Percentiles rank a stretch among this genome's conserved stretches.
These are phyloP conservation scores for Penicillium riverlandense DNA, from an alignment of 495 filamentous ascomycete species.

Conservation along the genomic window DNA sequence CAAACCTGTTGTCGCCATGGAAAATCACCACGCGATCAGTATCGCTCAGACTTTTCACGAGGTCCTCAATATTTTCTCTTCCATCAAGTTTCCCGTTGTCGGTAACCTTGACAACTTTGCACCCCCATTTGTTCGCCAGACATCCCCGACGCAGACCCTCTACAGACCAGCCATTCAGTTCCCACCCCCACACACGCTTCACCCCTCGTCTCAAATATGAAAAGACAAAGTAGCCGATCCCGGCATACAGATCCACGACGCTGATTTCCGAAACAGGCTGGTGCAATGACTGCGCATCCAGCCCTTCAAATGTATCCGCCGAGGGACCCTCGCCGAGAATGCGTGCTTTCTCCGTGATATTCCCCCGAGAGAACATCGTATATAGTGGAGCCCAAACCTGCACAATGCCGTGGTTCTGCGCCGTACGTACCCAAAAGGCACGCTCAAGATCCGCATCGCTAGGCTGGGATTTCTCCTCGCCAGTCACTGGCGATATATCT, in stretches of 20 bases:
- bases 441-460: conserved; percentile 41
- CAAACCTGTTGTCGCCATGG: conserved; percentile 58
- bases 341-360: conserved; percentile 80
- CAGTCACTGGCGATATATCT: neutral
- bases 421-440: conserved; percentile 67
- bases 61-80: conserved; percentile 11
- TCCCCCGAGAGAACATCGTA: conserved; percentile 90
- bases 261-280: conserved; percentile 26
- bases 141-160: conserved; percentile 74
- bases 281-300: conserved; percentile 19
- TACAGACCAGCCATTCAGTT: conserved; percentile 81
- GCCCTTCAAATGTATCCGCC: conserved; percentile 18
- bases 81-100: conserved; percentile 16
- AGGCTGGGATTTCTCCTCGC: conserved; percentile 17
- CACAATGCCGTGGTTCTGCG: conserved; percentile 68
- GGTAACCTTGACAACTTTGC: conserved; percentile 38
- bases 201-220: conserved; percentile 67
- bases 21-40: conserved; percentile 54
- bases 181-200: conserved; percentile 70
- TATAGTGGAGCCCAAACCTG: conserved; percentile 82
- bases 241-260: conserved; percentile 81
- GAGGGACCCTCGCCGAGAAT: conserved; percentile 38
- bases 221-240: conserved; percentile 90
- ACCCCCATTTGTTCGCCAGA: conserved; percentile 56
- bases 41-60: conserved; percentile 22